Evolutionary conservation across 2,329 filamentous ascomycete species (phyloP).

Genomic region (Dactylellina cionopaga): DNA sequence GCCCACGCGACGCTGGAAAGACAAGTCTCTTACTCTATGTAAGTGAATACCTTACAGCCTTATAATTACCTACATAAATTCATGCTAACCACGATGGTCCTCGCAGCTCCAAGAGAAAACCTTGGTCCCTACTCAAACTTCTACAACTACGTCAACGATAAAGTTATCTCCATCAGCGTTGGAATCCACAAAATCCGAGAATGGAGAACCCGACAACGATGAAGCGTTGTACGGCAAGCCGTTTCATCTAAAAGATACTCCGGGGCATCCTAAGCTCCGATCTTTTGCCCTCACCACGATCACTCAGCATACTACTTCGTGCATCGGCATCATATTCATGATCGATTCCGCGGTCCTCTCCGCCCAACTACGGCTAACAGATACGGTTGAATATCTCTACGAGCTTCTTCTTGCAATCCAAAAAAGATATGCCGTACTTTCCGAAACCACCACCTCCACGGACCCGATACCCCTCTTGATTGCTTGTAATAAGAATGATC

Average conservation of each 20-base stretch:
- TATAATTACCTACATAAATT: not conserved
- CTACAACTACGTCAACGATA: constrained; percentile 34
- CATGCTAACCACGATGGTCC: not conserved
- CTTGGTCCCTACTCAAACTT: constrained; percentile 40
- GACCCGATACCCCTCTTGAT: constrained; percentile 75
- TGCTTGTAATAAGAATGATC: constrained; percentile 92
- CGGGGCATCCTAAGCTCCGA: constrained; percentile 93
- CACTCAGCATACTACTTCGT: constrained; percentile 52
- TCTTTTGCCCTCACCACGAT: constrained; percentile 71
- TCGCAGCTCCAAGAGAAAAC: constrained; percentile 45
- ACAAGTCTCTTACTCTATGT: constrained; percentile 43
- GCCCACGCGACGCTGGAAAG: constrained; percentile 48
- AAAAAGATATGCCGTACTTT: constrained; percentile 69
- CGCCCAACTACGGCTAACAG: constrained; percentile 61
- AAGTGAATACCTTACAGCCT: not conserved
- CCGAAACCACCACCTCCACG: constrained; percentile 68
- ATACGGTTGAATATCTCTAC: constrained; percentile 85
- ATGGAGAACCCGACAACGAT: constrained; percentile 11
- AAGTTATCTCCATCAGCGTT: constrained; percentile 27
- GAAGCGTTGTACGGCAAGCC: not conserved
- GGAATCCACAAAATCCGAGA: constrained; percentile 21
- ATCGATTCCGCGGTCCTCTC: constrained; percentile 78
- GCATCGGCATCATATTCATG: constrained; percentile 83
- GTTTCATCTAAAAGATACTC: constrained; percentile 72
- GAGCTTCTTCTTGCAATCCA: constrained; percentile 87